Percentiles rank a stretch among this genome's conserved stretches.
Conservation (phyloP, 768 basidiomycete genomes). For the Rhodotorula graminis region DNA sequence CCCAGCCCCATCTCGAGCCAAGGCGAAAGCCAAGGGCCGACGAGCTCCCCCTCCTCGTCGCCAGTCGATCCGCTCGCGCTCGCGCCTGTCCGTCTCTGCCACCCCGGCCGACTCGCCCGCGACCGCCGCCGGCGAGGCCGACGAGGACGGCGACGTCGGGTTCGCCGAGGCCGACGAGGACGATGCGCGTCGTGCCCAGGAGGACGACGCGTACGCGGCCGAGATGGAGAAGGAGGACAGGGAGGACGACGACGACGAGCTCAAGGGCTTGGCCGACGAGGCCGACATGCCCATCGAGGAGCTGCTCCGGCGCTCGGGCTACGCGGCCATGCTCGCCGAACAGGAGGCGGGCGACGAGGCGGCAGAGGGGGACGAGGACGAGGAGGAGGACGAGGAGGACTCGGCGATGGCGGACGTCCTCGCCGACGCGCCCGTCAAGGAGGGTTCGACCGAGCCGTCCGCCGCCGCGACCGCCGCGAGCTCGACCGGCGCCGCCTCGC, state of each 20-base stretch:
- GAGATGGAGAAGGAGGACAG: constrained; percentile 50
- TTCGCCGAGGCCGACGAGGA: constrained; percentile 42
- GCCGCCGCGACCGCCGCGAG: neutral
- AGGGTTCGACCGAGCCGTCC: neutral
- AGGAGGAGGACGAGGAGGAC: neutral
- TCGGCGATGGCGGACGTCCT: neutral
- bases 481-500: neutral
- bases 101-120: constrained; percentile 21
- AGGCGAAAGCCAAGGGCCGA: neutral
- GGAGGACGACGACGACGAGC: constrained; percentile 44
- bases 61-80: neutral
- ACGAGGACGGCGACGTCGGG: constrained; percentile 44
- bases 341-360: constrained; percentile 46
- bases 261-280: constrained; percentile 48
- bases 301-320: constrained; percentile 48
- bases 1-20: neutral
- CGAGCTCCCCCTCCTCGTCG: neutral
- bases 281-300: constrained; percentile 51
- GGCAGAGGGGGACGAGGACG: constrained; percentile 41
- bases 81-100: constrained; percentile 25
- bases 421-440: neutral
- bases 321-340: constrained; percentile 39
- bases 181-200: constrained; percentile 47
- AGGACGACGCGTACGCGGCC: constrained; percentile 51
- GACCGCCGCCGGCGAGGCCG: constrained; percentile 42